Percentiles rank a stretch among this genome's conserved stretches.
Evolutionary conservation across 164 flowering plant genomes (phyloP).

Genomic region (Umbilicus rupestris): DNA sequence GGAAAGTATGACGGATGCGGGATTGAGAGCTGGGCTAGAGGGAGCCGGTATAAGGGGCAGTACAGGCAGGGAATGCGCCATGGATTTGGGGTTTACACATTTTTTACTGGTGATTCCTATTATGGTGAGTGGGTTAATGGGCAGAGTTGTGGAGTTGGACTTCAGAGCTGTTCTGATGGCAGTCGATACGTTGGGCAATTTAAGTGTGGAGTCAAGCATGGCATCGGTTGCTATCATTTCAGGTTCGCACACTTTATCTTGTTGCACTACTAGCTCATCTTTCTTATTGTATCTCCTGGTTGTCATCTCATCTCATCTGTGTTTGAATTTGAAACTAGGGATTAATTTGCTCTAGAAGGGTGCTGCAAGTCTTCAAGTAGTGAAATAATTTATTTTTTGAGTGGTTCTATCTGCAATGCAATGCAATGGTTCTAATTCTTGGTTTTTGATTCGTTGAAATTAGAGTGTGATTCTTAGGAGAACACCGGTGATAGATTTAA

Average conservation of each 20-base stretch:
- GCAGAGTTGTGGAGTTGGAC: constrained; percentile 82
- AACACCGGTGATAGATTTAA: no score
- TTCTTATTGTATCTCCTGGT: background rate
- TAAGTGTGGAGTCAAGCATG: constrained; percentile 81
- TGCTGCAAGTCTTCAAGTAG: no score
- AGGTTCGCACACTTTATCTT: constrained; percentile 33
- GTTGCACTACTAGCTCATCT: background rate
- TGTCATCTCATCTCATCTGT: background rate
- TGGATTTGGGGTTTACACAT: constrained; percentile 72
- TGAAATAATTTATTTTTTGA: no score
- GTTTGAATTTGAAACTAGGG: no score
- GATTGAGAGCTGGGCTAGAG: constrained; percentile 82
- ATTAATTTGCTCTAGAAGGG: no score
- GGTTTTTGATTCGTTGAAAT: no score
- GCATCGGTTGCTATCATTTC: constrained; percentile 86
- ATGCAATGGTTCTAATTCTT: no score
- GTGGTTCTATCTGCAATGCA: no score
- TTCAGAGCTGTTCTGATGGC: constrained; percentile 79
- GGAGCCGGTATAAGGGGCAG: constrained; percentile 74
- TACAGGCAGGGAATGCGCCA: constrained; percentile 72
- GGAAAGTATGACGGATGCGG: constrained; percentile 87
- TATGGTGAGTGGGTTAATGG: constrained; percentile 89
- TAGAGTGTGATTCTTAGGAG: no score
- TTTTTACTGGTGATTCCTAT: constrained; percentile 77
- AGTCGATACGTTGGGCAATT: constrained; percentile 81